These are phyloP conservation scores for Kodamaea sp. DNA, from an alignment of 1,139 yeast species.

Conservation along the genomic window DNA sequence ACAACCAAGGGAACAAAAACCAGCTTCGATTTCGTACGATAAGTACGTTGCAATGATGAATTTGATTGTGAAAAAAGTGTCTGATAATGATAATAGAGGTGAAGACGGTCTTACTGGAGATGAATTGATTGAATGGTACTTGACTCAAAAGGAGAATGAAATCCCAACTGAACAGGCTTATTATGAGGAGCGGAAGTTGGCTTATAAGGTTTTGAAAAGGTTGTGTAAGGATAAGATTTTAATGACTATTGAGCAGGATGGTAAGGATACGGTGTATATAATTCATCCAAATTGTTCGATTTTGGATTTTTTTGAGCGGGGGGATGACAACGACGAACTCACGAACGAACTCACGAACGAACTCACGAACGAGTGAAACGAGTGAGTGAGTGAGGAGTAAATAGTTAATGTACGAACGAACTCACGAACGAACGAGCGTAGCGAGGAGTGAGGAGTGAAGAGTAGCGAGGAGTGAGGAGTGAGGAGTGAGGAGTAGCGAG, in stretches of 20 bases:
- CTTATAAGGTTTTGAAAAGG: slow-evolving; percentile 76
- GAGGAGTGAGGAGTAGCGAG: too few species aligned
- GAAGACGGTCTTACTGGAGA: slow-evolving; percentile 70
- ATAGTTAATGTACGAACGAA: too few species aligned
- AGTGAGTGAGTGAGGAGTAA: too few species aligned
- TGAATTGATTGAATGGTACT: slow-evolving; percentile 75
- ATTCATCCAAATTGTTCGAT: slow-evolving; percentile 90
- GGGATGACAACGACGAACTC: too few species aligned
- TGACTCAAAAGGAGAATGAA: slow-evolving; percentile 70
- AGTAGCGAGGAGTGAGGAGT: too few species aligned
- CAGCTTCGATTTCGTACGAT: slow-evolving; percentile 70
- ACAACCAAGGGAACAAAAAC: slow-evolving; percentile 10
- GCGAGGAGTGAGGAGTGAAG: too few species aligned
- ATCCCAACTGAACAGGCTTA: slow-evolving; percentile 69
- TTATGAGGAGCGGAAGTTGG: slow-evolving; percentile 65
- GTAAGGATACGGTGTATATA: slow-evolving; percentile 46
- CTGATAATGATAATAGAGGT: slow-evolving; percentile 50
- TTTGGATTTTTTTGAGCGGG: slow-evolving; percentile 55
- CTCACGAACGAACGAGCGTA: too few species aligned
- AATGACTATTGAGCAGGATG: slow-evolving; percentile 53
- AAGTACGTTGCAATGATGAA: slow-evolving; percentile 84
- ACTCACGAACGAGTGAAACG: too few species aligned
- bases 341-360: too few species aligned
- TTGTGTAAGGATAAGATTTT: slow-evolving; percentile 83
- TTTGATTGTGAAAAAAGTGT: slow-evolving; percentile 66